Base-by-base conservation (phyloP, 1,284 basidiomycete genomes). In the Moesziomyces sp. region DNA sequence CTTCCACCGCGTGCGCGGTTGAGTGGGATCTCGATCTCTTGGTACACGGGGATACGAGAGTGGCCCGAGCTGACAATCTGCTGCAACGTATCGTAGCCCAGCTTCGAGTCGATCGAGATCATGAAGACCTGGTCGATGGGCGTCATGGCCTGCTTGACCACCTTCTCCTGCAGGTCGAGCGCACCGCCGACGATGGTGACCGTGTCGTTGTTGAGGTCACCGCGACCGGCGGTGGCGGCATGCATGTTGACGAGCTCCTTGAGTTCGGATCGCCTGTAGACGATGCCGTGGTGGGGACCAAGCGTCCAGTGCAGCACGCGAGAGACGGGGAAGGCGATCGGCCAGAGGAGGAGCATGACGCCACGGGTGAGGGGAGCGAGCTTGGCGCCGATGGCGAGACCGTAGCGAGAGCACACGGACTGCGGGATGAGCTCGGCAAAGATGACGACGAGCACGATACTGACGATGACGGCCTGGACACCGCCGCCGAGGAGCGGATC, bases 371-470 rank as follows among this genome's bases (percentile, higher is more conserved):
- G 78, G 33, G 70, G 54, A 4, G 83, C 84, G 60, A 84, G 81
- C 50, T 74, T 72, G 28, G 84, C 84, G 45, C 83, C 83, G 46
- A 85, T 80, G 16, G 66, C 76, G 21, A 85, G 72, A 7, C 84
- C 85, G 66, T 83, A 85, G 10, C 84, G 79, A 11, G 83, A 79
- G 57, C 85, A 85, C 28, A 87, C 86, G 26, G 85, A 85, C 76
- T 88, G 87, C 0, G 94, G 94, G 64, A 97, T 97, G 75, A 97
- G 92, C 85, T 97, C 94, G 50, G 92, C 86, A 82, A 93, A 93
- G 69, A 92, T 92, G 75, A 83, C 77, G 65, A 83, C 78, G 9
- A 83, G 63, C 10, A 83, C 81, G 50, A 79, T 83, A 30, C 76
- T 78, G 53, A 81, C 73, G 35, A 82, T 68, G 43, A 83, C 82